These are phyloP conservation scores for Colletotrichum scovillei DNA, from an alignment of 2,329 filamentous ascomycete genomes.

Conservation along the genomic window DNA sequence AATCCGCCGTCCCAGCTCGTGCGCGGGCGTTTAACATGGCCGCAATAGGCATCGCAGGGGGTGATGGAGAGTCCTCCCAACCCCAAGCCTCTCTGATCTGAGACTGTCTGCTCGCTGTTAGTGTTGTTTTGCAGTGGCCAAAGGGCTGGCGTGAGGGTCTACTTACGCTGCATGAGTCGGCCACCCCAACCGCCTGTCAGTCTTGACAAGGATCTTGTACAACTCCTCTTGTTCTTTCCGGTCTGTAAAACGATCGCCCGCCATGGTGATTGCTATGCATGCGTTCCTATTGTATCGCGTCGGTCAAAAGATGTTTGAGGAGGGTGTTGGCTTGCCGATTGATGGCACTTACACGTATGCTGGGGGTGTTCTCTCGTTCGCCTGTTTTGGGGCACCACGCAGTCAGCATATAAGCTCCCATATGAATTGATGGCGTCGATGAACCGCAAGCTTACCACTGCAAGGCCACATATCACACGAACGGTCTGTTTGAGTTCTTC, in stretches of 20 bases:
- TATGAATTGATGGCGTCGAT: too few relatives aligned
- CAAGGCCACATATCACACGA: conserved; percentile 43
- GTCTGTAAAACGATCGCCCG: conserved; percentile 52
- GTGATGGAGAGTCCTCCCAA: conserved; percentile 17
- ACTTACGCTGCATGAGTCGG: conserved; percentile 43
- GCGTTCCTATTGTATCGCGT: conserved; percentile 37
- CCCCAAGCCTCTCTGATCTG: conserved; percentile 24
- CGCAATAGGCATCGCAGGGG: conserved; percentile 21
- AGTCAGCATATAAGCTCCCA: not conserved
- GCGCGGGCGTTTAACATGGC: conserved; percentile 6
- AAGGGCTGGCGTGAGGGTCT: not conserved
- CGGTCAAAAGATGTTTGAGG: not conserved
- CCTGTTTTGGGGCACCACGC: not conserved
- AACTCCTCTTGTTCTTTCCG: conserved; percentile 51
- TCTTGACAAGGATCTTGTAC: conserved; percentile 47
- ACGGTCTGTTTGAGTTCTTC: conserved; percentile 44
- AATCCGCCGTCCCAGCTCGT: not conserved
- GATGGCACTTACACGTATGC: conserved; percentile 24
- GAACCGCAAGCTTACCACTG: conserved; percentile 38
- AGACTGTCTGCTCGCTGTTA: not conserved
- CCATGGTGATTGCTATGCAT: conserved; percentile 44
- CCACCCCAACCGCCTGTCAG: conserved; percentile 43
- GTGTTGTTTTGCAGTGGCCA: not conserved
- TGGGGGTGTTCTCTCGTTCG: conserved; percentile 23
- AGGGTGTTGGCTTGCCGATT: too few relatives aligned